Conservation (phyloP, 306 rosid species). For the Cucurbita ficifolia region DNA sequence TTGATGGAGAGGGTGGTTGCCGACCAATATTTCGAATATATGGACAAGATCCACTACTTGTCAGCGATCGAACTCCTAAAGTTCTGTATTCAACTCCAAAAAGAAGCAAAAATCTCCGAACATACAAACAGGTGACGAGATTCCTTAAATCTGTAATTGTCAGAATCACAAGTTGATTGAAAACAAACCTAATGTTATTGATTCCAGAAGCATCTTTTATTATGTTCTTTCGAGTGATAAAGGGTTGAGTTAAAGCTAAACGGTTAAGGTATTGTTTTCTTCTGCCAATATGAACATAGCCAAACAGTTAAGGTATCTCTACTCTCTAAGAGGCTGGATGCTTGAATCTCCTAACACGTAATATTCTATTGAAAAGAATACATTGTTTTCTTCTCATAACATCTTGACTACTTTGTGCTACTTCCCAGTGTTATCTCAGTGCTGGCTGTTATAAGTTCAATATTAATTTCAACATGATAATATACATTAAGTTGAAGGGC, state of each 20-base stretch:
- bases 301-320: neutral
- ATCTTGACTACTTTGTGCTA: slow-evolving; percentile 1
- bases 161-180: neutral
- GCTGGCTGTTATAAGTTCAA: neutral
- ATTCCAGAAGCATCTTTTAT: neutral
- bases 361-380: neutral
- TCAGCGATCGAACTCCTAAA: slow-evolving; percentile 42
- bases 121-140: slow-evolving; percentile 59
- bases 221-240: neutral
- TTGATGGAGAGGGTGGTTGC: slow-evolving; percentile 62
- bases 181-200: neutral
- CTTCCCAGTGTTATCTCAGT: neutral
- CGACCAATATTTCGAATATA: slow-evolving; percentile 69
- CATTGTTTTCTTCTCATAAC: neutral
- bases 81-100: slow-evolving; percentile 54
- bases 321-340: neutral
- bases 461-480: neutral
- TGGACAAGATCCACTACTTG: slow-evolving; percentile 64
- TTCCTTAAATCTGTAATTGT: slow-evolving; percentile 8
- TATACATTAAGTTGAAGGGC: neutral
- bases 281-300: neutral
- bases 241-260: too few species aligned
- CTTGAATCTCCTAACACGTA: neutral
- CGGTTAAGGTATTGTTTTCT: neutral
- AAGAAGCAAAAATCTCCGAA: slow-evolving; percentile 35